Evolutionary conservation across 352 stramenopile species (phyloP).

Genomic region (Blastocystis sp.): DNA sequence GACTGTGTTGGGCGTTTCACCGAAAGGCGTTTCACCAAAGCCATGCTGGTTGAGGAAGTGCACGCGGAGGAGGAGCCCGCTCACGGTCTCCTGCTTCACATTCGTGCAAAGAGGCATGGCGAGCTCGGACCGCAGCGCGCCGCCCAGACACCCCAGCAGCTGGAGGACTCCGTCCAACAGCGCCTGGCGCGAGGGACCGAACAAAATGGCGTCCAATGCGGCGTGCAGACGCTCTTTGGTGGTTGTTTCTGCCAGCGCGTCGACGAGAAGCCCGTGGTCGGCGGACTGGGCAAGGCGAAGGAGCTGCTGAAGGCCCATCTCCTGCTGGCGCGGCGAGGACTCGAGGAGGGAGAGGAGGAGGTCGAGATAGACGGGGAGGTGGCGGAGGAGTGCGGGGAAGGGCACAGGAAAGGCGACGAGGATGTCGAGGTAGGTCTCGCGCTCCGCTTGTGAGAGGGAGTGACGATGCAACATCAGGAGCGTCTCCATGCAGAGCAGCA

Average conservation of each 20-base stretch:
- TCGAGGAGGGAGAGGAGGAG: background rate
- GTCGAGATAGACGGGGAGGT: constrained; percentile 1
- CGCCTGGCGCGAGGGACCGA: too few relatives aligned
- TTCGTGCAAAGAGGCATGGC: background rate
- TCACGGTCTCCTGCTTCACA: background rate
- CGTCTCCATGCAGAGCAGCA: background rate
- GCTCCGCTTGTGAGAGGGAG: background rate
- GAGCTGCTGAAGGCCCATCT: background rate
- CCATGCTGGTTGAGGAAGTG: background rate
- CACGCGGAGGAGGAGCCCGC: background rate
- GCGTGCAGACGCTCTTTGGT: background rate
- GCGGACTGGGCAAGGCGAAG: background rate
- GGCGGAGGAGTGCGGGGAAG: too few relatives aligned
- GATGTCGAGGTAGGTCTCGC: background rate
- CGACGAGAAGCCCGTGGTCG: background rate
- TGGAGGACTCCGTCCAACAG: background rate
- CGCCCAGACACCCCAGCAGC: background rate
- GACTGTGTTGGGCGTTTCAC: too few relatives aligned
- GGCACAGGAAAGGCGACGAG: constrained; percentile 4
- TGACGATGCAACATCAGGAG: background rate
- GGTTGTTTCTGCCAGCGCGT: background rate
- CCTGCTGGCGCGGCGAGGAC: background rate
- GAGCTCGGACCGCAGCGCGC: background rate
- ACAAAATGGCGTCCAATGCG: background rate
- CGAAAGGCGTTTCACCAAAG: too few relatives aligned